Evolutionary conservation across 331 rosid genomes (phyloP).

Genomic region (Telfairia occidentalis): DNA sequence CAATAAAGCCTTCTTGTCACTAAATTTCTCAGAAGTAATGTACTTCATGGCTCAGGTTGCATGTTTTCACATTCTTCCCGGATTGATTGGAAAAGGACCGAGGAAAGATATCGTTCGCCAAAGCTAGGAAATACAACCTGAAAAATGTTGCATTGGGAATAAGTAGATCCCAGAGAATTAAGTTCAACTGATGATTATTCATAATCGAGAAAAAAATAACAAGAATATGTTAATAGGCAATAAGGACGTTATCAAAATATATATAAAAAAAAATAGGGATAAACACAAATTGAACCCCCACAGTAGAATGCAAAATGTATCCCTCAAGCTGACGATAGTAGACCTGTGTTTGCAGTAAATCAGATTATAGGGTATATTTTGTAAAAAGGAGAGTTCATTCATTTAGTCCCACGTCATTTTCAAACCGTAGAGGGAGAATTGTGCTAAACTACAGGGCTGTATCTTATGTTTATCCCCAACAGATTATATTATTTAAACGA

Average conservation of each 20-base stretch:
- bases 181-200: not conserved
- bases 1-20: not conserved
- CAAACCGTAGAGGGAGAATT: not conserved
- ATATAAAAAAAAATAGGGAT: too few relatives aligned
- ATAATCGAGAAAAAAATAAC: not conserved
- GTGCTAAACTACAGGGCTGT: not conserved
- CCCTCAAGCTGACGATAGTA: not conserved
- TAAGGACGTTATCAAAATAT: not conserved
- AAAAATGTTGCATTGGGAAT: not conserved
- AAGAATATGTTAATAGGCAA: not conserved
- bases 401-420: not conserved
- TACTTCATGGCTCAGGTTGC: conserved; percentile 72
- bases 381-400: not conserved
- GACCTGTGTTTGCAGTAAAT: not conserved
- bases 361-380: not conserved
- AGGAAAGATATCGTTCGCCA: conserved; percentile 78
- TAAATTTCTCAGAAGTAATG: not conserved
- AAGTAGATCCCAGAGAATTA: not conserved
- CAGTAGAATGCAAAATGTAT: not conserved
- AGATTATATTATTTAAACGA: not conserved
- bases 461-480: not conserved
- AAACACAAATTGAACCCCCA: too few relatives aligned
- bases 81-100: conserved; percentile 74
- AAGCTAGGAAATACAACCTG: conserved; percentile 92
- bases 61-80: conserved; percentile 91